Conservation (phyloP, 306 rosid genomes). For the Quercus variabilis region DNA sequence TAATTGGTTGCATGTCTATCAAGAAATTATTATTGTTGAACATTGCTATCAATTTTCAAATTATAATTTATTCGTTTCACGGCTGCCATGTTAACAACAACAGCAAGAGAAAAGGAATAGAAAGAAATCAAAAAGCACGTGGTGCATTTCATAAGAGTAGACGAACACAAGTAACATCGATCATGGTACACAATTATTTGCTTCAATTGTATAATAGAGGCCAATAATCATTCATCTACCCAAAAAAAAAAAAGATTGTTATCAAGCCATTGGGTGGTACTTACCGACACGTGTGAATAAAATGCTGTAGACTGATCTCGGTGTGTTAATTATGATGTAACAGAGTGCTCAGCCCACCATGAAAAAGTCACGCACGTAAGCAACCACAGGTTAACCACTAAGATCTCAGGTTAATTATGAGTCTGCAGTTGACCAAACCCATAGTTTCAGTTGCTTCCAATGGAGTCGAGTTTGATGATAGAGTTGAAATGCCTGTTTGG, state of each 20-base stretch:
- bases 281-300: no score
- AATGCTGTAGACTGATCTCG: not conserved
- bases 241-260: no score
- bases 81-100: not conserved
- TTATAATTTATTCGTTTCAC: not conserved
- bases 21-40: not conserved
- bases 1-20: no score
- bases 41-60: not conserved
- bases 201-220: slow-evolving; percentile 1
- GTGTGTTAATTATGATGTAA: slow-evolving; percentile 10
- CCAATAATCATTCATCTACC: not conserved
- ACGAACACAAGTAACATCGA: not conserved
- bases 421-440: slow-evolving; percentile 15
- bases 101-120: not conserved
- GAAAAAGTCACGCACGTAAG: slow-evolving; percentile 1
- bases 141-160: slow-evolving; percentile 21
- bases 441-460: slow-evolving; percentile 4
- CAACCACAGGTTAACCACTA: slow-evolving; percentile 17
- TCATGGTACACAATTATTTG: not conserved
- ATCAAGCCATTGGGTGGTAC: no score
- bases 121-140: slow-evolving; percentile 32
- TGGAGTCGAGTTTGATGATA: slow-evolving; percentile 2
- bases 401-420: not conserved
- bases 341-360: slow-evolving; percentile 35
- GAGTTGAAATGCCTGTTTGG: not conserved